Percentiles rank a stretch among this genome's conserved stretches.
phyloP scores from a whole-genome alignment of 306 rosid species.

The Vigna hirtella region DNA sequence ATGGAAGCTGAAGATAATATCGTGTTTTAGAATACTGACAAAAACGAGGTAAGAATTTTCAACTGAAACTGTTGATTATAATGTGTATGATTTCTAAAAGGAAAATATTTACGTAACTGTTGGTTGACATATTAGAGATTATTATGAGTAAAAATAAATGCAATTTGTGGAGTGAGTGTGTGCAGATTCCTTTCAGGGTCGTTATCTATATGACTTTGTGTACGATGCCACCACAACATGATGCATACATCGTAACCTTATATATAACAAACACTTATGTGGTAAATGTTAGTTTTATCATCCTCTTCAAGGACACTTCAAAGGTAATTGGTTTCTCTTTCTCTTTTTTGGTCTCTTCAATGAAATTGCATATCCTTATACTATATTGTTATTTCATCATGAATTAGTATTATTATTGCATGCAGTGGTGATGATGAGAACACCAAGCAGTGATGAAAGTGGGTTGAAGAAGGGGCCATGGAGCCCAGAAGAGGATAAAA shows the following conservation, averaged over 20 bases:
- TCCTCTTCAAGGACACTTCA: conserved; percentile 27
- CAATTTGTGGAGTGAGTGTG: not conserved
- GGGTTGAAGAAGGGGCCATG: conserved; percentile 64
- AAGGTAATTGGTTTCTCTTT: conserved; percentile 44
- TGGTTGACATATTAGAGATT: not conserved
- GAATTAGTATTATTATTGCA: not conserved
- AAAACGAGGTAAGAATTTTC: conserved; percentile 15
- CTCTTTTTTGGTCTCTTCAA: conserved; percentile 1
- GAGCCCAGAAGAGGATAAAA: conserved; percentile 58
- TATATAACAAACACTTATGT: conserved; percentile 29
- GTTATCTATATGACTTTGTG: conserved; percentile 28
- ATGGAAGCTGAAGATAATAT: conserved; percentile 14
- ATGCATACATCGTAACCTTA: conserved; percentile 38
- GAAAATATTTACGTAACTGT: not conserved
- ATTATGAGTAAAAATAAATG: not conserved
- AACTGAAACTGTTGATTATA: not conserved
- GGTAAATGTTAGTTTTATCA: conserved; percentile 10
- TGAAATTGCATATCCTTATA: not conserved
- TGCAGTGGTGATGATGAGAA: conserved; percentile 52
- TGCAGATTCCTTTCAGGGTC: conserved; percentile 34
- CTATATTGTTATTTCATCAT: not conserved
- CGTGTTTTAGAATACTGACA: not conserved
- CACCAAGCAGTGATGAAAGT: conserved; percentile 44
- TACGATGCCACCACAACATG: conserved; percentile 11
- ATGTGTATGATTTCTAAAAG: not conserved